Evolutionary conservation across 2,329 filamentous ascomycete genomes (phyloP).

Genomic region (Aspergillus amoenus): DNA sequence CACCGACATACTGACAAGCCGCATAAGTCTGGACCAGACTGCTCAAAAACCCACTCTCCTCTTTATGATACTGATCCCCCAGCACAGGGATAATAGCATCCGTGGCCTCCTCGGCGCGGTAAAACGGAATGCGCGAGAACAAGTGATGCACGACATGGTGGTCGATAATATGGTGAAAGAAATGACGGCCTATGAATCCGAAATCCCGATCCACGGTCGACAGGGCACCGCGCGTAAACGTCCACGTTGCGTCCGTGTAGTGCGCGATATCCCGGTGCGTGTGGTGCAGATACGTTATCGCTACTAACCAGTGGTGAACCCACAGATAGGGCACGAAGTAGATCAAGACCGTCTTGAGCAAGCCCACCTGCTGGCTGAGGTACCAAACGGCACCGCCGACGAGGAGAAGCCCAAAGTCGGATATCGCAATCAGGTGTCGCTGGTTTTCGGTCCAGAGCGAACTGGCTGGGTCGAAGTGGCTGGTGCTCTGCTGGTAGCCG

Average conservation of each 20-base stretch:
- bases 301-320: conserved; percentile 73
- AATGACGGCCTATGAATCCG: conserved; percentile 62
- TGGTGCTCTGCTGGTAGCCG: conserved; percentile 24
- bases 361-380: conserved; percentile 52
- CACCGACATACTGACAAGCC: conserved; percentile 1
- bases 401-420: conserved; percentile 59
- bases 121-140: conserved; percentile 62
- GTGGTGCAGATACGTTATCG: conserved; percentile 75
- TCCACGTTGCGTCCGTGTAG: conserved; percentile 61
- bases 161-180: conserved; percentile 67
- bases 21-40: conserved; percentile 3
- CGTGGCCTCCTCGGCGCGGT: conserved; percentile 60
- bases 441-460: conserved; percentile 61
- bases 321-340: conserved; percentile 67
- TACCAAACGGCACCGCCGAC: conserved; percentile 54
- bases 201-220: conserved; percentile 65
- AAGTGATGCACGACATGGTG: conserved; percentile 65
- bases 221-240: conserved; percentile 61
- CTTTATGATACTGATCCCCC: conserved; percentile 50
- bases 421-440: conserved; percentile 56
- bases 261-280: conserved; percentile 60
- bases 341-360: conserved; percentile 56
- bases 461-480: conserved; percentile 63
- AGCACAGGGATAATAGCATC: conserved; percentile 57
- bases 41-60: conserved; percentile 4